Evolutionary conservation across 768 basidiomycete species (phyloP).

Genomic region (Strobilomyces confusus): DNA sequence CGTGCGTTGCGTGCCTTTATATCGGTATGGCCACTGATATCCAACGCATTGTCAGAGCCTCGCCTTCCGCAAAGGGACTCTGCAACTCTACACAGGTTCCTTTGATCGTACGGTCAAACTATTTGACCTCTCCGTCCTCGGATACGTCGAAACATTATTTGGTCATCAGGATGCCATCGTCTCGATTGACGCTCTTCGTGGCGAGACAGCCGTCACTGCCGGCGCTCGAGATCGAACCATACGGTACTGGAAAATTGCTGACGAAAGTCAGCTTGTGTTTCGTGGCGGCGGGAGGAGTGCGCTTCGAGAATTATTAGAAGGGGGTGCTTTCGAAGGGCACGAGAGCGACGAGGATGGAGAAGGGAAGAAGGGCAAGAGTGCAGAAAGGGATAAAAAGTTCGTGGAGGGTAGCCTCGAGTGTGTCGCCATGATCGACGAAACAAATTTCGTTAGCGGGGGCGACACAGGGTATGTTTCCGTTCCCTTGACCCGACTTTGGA

Average conservation of each 20-base stretch:
- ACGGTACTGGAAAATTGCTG: conserved; percentile 94
- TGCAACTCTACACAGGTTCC: conserved; percentile 66
- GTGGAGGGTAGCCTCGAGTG: conserved; percentile 91
- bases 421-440: conserved; percentile 94
- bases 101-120: conserved; percentile 89
- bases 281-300: conserved; percentile 89
- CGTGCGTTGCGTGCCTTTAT: conserved; percentile 49
- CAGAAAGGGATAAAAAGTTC: conserved; percentile 39
- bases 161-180: conserved; percentile 92
- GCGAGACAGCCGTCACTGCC: conserved; percentile 80
- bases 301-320: conserved; percentile 77
- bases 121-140: conserved; percentile 78
- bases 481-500: background rate
- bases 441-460: conserved; percentile 88
- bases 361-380: conserved; percentile 30
- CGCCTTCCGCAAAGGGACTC: conserved; percentile 73
- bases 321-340: conserved; percentile 56
- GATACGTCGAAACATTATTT: conserved; percentile 93
- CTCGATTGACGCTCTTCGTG: conserved; percentile 72
- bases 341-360: conserved; percentile 47
- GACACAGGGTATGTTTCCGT: conserved; percentile 77
- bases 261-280: conserved; percentile 94
- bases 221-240: conserved; percentile 90
- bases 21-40: conserved; percentile 22
- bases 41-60: conserved; percentile 43